A percentile compares a stretch with the other conserved stretches of the same genome.
phyloP scores from a whole-genome alignment of 345 rosid species.

The Pseudoturritis turrita region DNA sequence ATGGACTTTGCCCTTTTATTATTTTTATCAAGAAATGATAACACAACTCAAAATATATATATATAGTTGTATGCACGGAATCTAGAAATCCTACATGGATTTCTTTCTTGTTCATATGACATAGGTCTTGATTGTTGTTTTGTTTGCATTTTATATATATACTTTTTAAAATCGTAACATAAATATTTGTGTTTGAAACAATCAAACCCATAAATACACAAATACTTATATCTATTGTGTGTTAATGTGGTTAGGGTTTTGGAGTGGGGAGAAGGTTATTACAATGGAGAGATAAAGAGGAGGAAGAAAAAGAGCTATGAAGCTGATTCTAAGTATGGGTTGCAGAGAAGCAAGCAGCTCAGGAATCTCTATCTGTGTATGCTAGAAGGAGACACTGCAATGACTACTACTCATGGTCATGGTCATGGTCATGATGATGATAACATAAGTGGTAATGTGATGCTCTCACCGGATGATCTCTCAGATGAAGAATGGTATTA shows the following conservation, averaged over 20 bases:
- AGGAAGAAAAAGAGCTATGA: conserved; percentile 50
- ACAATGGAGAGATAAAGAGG: conserved; percentile 85
- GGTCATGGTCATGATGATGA: background rate
- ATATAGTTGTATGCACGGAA: background rate
- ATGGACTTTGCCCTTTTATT: background rate
- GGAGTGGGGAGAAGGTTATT: conserved; percentile 73
- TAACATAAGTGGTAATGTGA: background rate
- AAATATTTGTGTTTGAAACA: background rate
- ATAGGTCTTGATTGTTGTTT: background rate
- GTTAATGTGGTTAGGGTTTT: conserved; percentile 38
- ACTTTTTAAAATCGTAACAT: too few species aligned
- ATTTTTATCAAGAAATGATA: background rate
- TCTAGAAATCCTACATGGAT: background rate
- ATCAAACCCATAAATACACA: background rate
- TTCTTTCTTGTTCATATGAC: background rate
- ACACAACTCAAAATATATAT: background rate
- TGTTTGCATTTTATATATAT: background rate
- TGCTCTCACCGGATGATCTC: conserved; percentile 71
- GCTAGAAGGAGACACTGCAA: conserved; percentile 44
- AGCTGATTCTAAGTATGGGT: conserved; percentile 34
- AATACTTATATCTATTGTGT: background rate
- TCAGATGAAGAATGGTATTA: conserved; percentile 85
- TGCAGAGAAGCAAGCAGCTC: conserved; percentile 68
- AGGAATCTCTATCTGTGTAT: conserved; percentile 55
- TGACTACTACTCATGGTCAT: conserved; percentile 35